Evolutionary conservation across 2,329 filamentous ascomycete species (phyloP), one percentile per base, ranked within the genome.

Genomic region (Claviceps monticola): DNA sequence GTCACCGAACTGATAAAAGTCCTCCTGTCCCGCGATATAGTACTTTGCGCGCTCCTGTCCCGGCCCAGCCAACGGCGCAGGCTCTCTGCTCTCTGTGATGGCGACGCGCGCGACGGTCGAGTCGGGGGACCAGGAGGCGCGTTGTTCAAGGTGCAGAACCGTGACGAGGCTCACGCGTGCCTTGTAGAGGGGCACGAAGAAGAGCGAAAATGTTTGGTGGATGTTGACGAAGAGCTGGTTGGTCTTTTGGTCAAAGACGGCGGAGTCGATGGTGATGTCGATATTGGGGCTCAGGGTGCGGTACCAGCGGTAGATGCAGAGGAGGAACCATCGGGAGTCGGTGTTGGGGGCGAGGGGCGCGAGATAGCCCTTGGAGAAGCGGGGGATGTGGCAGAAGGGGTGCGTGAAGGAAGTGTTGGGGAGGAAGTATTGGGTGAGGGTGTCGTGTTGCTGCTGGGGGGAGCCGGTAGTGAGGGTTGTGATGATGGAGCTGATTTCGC

Each of bases 281-380:
- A 93, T 86, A 17, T 73, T 71, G 0, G 89, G 89, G 55, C 82
- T 88, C 62, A 95, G 72, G 56, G 91, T 84, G 61, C 88, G 87
- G 67, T 94, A 91, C 86, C 85, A 90, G 42, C 81, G 79, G 62
- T 88, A 94, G 52, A 95, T 83, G 58, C 75, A 74, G 47, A 77
- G 69, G 17, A 94, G 74, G 5, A 86, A 63, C 68, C 74, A 80
- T 44, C 86, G 75, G 9, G 85, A 90, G 56, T 83, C 78, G 23
- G 78, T 51, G 1, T 60, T 59, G 7, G 67, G 65, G 0, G 71
- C 57, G 2, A 74, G 58, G 1, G 72, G 74, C 1, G 44, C 44
- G 1, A 77, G 48, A 2, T 62, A 53, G 34, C 68, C 56, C 17
- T 70, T 63, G 3, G 64, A 62, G 56, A 81, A 77, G 6, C 71